Evolutionary conservation across 768 basidiomycete genomes (phyloP).

Genomic region (Kondoa malvinella): DNA sequence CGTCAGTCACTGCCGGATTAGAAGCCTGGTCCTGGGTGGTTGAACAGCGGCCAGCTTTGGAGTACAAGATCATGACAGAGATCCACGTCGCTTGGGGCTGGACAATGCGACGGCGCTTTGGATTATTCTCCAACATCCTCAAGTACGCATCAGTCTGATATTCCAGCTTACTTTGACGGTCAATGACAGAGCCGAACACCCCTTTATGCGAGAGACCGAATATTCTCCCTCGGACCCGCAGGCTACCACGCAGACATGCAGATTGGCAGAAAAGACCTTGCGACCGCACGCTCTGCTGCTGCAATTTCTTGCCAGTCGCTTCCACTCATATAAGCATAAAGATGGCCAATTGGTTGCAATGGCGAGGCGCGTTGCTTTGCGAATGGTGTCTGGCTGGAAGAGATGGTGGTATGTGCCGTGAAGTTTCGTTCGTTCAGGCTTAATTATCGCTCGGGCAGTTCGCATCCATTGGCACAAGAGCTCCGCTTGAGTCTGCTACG

Average conservation of each 20-base stretch:
- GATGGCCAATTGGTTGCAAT: conserved; percentile 67
- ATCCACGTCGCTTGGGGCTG: conserved; percentile 72
- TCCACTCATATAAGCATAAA: conserved; percentile 84
- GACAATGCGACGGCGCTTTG: conserved; percentile 57
- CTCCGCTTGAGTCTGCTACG: conserved; percentile 73
- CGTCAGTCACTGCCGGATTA: conserved; percentile 67
- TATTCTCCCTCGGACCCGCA: conserved; percentile 84
- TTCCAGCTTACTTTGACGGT: neutral
- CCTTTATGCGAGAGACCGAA: conserved; percentile 65
- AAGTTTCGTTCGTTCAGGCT: neutral
- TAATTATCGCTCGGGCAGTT: conserved; percentile 38
- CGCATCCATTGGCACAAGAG: conserved; percentile 80
- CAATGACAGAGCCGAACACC: conserved; percentile 55
- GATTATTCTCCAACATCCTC: conserved; percentile 61
- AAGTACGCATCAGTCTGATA: conserved; percentile 43
- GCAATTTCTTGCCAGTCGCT: conserved; percentile 72
- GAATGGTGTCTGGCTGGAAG: conserved; percentile 54
- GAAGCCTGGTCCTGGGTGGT: conserved; percentile 96
- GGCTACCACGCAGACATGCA: conserved; percentile 53
- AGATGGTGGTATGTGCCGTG: conserved; percentile 50
- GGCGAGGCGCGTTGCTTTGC: conserved; percentile 63
- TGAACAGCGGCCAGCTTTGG: conserved; percentile 60
- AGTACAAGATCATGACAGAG: conserved; percentile 69
- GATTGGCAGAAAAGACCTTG: conserved; percentile 55
- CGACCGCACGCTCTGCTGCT: conserved; percentile 68